These are phyloP conservation scores for Hirsutella rhossiliensis DNA, from an alignment of 2,329 filamentous ascomycete genomes.

Conservation along the genomic window DNA sequence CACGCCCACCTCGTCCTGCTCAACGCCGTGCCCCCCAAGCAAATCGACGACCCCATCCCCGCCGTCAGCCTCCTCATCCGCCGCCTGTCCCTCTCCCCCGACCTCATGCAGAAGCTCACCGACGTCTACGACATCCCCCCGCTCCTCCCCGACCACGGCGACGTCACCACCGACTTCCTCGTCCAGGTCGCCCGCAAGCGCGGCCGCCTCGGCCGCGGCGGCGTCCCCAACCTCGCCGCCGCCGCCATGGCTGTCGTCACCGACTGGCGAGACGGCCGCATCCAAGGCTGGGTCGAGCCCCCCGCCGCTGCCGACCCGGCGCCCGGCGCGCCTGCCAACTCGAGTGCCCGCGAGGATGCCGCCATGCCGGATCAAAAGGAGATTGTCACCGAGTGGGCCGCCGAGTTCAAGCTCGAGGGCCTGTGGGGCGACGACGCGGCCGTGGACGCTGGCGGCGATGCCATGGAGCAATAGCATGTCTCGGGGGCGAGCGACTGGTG, in stretches of 20 bases:
- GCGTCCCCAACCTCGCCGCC: conserved; percentile 75
- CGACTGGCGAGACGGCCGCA: conserved; percentile 93
- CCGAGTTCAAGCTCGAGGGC: conserved; percentile 90
- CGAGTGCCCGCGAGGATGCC: conserved; percentile 29
- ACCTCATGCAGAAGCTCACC: conserved; percentile 67
- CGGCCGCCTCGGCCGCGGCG: conserved; percentile 76
- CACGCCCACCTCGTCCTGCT: conserved; percentile 79
- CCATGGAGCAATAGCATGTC: conserved; percentile 36
- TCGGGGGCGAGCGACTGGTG: too few relatives aligned
- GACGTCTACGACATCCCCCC: conserved; percentile 76
- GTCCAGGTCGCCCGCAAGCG: conserved; percentile 91
- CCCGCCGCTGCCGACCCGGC: conserved; percentile 44
- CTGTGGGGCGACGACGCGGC: conserved; percentile 61
- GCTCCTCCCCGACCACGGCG: conserved; percentile 58
- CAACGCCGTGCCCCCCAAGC: conserved; percentile 85
- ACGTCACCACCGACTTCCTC: conserved; percentile 80
- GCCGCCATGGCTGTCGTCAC: conserved; percentile 88
- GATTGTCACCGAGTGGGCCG: conserved; percentile 85
- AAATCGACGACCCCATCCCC: conserved; percentile 85
- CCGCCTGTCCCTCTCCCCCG: conserved; percentile 60
- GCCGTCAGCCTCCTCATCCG: conserved; percentile 77
- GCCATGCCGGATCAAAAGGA: conserved; percentile 59
- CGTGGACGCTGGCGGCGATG: conserved; percentile 22
- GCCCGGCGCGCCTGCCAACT: conserved; percentile 10
- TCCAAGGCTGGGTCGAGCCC: conserved; percentile 82